Conservation (phyloP, 345 rosid species). For the Balakata baccata region DNA sequence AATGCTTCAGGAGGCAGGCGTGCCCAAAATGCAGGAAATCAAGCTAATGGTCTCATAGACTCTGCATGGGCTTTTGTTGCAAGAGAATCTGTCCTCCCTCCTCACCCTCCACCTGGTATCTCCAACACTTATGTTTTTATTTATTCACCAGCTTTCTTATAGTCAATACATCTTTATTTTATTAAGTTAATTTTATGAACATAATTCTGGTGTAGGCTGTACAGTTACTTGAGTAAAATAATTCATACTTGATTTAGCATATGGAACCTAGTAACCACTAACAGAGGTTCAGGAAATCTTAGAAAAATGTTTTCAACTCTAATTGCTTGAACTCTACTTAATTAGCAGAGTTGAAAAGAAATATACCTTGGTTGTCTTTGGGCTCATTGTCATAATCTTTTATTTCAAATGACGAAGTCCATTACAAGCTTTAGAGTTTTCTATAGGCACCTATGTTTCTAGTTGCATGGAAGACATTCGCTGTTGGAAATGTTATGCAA, state of each 20-base stretch:
- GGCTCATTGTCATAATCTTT: neutral
- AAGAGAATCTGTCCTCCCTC: conserved; percentile 58
- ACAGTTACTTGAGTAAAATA: neutral
- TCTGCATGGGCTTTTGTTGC: conserved; percentile 58
- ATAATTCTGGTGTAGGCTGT: neutral
- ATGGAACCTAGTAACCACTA: neutral
- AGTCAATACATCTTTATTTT: neutral
- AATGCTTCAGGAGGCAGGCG: conserved; percentile 95
- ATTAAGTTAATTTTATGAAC: neutral
- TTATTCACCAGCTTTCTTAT: neutral
- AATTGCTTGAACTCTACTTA: neutral
- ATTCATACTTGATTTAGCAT: neutral
- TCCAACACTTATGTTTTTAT: neutral
- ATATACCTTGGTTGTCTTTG: neutral
- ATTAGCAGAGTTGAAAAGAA: no score
- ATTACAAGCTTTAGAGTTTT: neutral
- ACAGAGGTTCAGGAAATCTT: neutral
- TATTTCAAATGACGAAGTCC: neutral
- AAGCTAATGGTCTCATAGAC: conserved; percentile 62
- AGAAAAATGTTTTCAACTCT: neutral
- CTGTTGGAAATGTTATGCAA: neutral
- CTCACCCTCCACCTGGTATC: conserved; percentile 70
- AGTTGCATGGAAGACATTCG: neutral
- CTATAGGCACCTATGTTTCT: neutral
- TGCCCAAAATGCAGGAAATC: conserved; percentile 56